A percentile compares a stretch with the other conserved stretches of the same genome.
Evolutionary conservation across 306 rosid species (phyloP).

Genomic region (Cyclanthera cordifolia): DNA sequence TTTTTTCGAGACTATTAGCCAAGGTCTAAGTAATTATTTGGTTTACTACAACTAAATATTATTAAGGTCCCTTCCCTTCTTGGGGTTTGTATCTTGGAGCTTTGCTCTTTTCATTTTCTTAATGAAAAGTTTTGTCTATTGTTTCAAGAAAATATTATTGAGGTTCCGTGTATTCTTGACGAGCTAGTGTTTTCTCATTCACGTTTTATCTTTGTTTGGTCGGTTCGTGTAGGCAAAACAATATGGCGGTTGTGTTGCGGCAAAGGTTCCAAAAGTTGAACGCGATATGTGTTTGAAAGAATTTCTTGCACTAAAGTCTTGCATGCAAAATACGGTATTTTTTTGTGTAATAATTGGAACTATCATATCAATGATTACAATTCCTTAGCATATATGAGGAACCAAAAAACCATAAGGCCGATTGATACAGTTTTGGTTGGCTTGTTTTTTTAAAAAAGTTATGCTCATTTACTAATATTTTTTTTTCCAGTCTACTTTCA

Average conservation of each 20-base stretch:
- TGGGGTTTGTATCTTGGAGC: too few species aligned
- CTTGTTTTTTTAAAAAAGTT: neutral
- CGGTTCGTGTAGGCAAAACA: constrained; percentile 47
- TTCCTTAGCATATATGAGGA: neutral
- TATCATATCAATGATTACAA: neutral
- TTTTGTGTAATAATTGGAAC: too few species aligned
- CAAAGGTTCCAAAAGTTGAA: constrained; percentile 88
- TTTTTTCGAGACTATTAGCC: neutral
- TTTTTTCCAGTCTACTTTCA: neutral
- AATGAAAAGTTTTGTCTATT: too few species aligned
- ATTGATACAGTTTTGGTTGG: neutral
- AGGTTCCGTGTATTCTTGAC: neutral
- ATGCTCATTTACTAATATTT: neutral
- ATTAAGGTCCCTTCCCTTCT: neutral
- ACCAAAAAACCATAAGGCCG: neutral
- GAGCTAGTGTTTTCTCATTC: neutral
- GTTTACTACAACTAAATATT: neutral
- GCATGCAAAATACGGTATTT: constrained; percentile 76
- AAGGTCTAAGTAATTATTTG: neutral
- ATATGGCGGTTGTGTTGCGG: constrained; percentile 78
- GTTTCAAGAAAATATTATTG: neutral
- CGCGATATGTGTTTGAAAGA: constrained; percentile 73
- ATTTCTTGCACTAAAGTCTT: constrained; percentile 64
- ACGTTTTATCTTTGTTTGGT: neutral
- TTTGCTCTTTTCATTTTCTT: too few species aligned